These are phyloP conservation scores for Lentinula lateritia DNA, from an alignment of 768 basidiomycete species.

Conservation along the genomic window DNA sequence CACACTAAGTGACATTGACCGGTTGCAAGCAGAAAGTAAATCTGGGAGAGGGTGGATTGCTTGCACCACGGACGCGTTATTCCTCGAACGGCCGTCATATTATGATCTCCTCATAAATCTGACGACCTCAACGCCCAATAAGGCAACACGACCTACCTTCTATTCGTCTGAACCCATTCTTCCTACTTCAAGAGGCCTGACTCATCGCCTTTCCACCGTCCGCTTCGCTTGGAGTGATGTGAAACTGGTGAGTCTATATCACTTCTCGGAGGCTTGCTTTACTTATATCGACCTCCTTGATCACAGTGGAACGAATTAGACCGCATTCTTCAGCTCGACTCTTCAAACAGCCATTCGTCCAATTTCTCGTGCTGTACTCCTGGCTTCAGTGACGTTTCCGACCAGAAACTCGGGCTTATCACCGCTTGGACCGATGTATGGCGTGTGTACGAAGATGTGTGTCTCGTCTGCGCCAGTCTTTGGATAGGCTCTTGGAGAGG, in stretches of 20 bases:
- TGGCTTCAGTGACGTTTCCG: constrained; percentile 17
- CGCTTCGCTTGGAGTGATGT: constrained; percentile 85
- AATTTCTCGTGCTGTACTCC: constrained; percentile 30
- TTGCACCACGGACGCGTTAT: constrained; percentile 83
- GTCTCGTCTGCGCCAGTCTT: constrained; percentile 75
- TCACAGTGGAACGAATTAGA: constrained; percentile 75
- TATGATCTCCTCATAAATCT: constrained; percentile 83
- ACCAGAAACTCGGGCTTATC: constrained; percentile 31
- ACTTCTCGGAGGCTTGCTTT: not conserved
- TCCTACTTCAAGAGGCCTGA: constrained; percentile 29
- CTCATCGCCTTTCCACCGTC: constrained; percentile 54
- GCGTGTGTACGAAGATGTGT: constrained; percentile 83
- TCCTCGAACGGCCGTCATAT: constrained; percentile 71
- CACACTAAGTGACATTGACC: constrained; percentile 67
- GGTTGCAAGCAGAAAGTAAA: constrained; percentile 49
- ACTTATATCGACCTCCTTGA: constrained; percentile 3
- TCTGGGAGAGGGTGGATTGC: constrained; percentile 78
- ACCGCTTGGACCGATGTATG: constrained; percentile 69
- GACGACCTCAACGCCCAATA: constrained; percentile 58
- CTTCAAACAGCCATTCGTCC: constrained; percentile 21
- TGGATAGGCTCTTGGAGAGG: constrained; percentile 70
- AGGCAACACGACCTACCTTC: constrained; percentile 60
- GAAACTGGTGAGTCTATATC: constrained; percentile 45
- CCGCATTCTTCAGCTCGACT: constrained; percentile 56
- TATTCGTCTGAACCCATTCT: constrained; percentile 49